Evolutionary conservation across 805 yeast species (phyloP).

Genomic region (Yarrowia osloensis): DNA sequence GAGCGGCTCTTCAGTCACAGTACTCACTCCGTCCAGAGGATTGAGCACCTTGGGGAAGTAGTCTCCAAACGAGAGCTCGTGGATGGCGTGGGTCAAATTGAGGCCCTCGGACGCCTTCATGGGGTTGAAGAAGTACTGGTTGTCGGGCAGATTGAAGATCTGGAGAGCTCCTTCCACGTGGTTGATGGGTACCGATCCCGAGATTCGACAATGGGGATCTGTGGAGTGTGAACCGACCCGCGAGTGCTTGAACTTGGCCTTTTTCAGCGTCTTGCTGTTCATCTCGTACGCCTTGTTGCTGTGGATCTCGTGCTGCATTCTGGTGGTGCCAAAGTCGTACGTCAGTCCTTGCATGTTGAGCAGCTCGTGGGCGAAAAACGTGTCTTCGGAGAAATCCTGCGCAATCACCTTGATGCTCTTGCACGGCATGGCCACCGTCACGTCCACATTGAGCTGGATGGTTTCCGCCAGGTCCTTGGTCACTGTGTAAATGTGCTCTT

Average conservation of each 20-base stretch:
- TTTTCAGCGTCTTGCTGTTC: slow-evolving; percentile 2
- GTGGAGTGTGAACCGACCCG: neutral
- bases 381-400: slow-evolving; percentile 74
- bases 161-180: slow-evolving; percentile 84
- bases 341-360: slow-evolving; percentile 65
- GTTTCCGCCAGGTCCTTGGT: slow-evolving; percentile 60
- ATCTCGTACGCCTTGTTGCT: slow-evolving; percentile 25
- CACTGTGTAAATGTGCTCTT: slow-evolving; percentile 76
- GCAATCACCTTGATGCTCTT: slow-evolving; percentile 71
- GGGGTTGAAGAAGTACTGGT: slow-evolving; percentile 39
- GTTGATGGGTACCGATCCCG: slow-evolving; percentile 60
- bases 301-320: slow-evolving; percentile 9
- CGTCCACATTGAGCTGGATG: slow-evolving; percentile 72
- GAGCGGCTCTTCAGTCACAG: slow-evolving; percentile 51
- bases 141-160: slow-evolving; percentile 55
- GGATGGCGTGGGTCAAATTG: slow-evolving; percentile 81
- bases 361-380: slow-evolving; percentile 73
- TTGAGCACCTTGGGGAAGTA: slow-evolving; percentile 83
- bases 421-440: slow-evolving; percentile 85
- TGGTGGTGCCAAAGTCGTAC: slow-evolving; percentile 31
- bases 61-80: slow-evolving; percentile 87
- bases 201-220: slow-evolving; percentile 35
- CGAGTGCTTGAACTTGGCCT: neutral
- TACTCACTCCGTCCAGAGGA: slow-evolving; percentile 80
- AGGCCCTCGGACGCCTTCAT: slow-evolving; percentile 42